A percentile compares a stretch with the other conserved stretches of the same genome.
These are phyloP conservation scores for Geotrichum candidum DNA, from an alignment of 1,139 yeast genomes.

Conservation along the genomic window DNA sequence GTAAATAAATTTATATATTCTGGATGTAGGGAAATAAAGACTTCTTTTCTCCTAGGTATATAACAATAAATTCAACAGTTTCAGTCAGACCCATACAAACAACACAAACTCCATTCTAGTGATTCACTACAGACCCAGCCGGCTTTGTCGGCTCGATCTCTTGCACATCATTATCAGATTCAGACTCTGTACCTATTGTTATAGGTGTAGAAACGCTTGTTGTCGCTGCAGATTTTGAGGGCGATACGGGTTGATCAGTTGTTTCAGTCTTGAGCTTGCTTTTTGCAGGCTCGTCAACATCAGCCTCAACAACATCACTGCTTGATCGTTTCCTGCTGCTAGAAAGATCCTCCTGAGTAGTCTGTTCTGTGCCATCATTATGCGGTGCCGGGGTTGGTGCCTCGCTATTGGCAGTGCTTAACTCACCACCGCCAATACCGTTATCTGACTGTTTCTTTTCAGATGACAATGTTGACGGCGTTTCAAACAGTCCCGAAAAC, in stretches of 20 bases:
- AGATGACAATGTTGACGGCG: neutral
- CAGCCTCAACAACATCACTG: neutral
- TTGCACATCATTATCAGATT: neutral
- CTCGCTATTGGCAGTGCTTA: neutral
- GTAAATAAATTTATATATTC: neutral
- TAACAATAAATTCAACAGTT: neutral
- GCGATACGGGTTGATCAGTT: neutral
- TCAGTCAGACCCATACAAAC: neutral
- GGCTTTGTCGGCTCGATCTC: neutral
- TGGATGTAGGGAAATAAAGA: neutral
- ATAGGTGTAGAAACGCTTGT: neutral
- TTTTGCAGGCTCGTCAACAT: neutral
- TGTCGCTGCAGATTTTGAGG: neutral
- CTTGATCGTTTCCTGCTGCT: neutral
- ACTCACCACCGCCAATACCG: neutral
- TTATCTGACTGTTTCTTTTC: neutral
- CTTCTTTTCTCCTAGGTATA: neutral
- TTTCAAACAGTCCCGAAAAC: constrained; percentile 27
- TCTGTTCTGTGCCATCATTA: neutral
- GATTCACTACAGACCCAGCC: neutral
- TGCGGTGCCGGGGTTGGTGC: neutral
- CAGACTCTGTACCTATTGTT: neutral
- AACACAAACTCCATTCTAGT: neutral
- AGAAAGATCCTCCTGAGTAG: neutral
- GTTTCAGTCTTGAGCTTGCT: neutral